Conservation (phyloP, 2,329 filamentous ascomycete species). For the Clonostachys byssicola region DNA sequence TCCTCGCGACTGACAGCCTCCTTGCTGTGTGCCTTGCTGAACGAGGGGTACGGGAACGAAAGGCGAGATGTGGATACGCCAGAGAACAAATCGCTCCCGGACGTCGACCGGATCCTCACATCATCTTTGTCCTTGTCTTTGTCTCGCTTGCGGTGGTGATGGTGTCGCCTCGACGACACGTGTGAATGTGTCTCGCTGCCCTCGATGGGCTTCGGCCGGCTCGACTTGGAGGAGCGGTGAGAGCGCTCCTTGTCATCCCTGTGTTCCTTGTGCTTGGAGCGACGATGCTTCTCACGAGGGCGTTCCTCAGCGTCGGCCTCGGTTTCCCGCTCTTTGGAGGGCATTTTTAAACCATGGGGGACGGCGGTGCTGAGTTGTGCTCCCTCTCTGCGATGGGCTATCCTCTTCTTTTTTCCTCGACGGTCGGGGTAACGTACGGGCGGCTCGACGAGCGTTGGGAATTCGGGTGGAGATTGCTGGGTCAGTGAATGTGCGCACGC, state of each 20-base stretch:
- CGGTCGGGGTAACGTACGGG: no score
- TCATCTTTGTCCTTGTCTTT: slow-evolving; percentile 9
- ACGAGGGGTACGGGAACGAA: slow-evolving; percentile 70
- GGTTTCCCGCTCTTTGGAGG: slow-evolving; percentile 35
- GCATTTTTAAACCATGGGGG: slow-evolving; percentile 17
- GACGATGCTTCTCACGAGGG: slow-evolving; percentile 31
- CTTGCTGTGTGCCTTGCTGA: slow-evolving; percentile 90
- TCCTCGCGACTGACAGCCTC: slow-evolving; percentile 69
- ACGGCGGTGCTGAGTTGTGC: no score
- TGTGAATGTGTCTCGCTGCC: slow-evolving; percentile 35
- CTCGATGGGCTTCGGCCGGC: slow-evolving; percentile 32
- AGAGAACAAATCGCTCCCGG: slow-evolving; percentile 45
- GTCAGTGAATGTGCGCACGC: no score
- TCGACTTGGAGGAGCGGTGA: slow-evolving; percentile 34
- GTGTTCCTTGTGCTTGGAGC: slow-evolving; percentile 25
- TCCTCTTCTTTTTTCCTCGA: no score
- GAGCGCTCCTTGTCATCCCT: slow-evolving; percentile 23
- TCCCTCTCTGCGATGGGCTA: no score
- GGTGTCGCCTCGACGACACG: slow-evolving; percentile 20
- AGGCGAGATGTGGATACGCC: slow-evolving; percentile 37
- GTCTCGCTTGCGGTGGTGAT: slow-evolving; percentile 15
- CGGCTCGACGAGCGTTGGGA: no score
- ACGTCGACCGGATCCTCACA: slow-evolving; percentile 14
- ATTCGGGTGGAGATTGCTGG: no score
- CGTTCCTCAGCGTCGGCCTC: slow-evolving; percentile 26